Evolutionary conservation across 2,329 filamentous ascomycete genomes (phyloP).

Genomic region (Colletotrichum sp.): DNA sequence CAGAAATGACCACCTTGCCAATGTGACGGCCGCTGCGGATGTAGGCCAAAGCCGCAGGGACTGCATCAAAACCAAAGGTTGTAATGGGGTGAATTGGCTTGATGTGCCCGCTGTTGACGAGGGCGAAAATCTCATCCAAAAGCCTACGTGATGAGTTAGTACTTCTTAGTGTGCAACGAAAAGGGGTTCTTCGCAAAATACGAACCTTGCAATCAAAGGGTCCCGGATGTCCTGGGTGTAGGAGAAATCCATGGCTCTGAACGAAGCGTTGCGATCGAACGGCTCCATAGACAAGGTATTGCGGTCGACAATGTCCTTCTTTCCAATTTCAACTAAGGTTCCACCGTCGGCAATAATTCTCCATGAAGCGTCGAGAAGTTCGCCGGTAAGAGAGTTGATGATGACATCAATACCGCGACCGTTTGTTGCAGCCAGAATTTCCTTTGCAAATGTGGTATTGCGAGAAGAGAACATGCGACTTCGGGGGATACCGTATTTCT

Average conservation of each 20-base stretch:
- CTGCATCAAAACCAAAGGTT: background rate
- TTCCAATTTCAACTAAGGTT: slow-evolving; percentile 36
- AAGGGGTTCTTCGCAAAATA: background rate
- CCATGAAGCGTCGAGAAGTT: slow-evolving; percentile 14
- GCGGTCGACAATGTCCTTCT: slow-evolving; percentile 32
- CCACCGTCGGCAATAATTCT: slow-evolving; percentile 21
- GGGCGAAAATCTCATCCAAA: background rate
- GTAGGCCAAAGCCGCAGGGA: slow-evolving; percentile 41
- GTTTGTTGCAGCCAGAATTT: slow-evolving; percentile 25
- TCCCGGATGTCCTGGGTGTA: background rate
- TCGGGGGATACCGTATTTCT: background rate
- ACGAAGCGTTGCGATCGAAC: background rate
- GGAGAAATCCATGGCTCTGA: background rate
- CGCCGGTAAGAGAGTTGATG: slow-evolving; percentile 36
- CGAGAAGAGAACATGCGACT: slow-evolving; percentile 12
- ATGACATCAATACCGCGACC: slow-evolving; percentile 31
- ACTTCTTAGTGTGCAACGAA: background rate
- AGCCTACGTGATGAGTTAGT: background rate
- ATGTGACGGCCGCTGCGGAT: slow-evolving; percentile 49
- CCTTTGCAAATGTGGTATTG: slow-evolving; percentile 27
- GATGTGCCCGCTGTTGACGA: background rate
- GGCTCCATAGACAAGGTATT: slow-evolving; percentile 25
- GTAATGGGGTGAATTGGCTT: background rate
- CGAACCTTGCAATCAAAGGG: background rate
- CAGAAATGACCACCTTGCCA: slow-evolving; percentile 47